Conservation (phyloP, 2,329 filamentous ascomycete species). For the Fusarium anthophilum region DNA sequence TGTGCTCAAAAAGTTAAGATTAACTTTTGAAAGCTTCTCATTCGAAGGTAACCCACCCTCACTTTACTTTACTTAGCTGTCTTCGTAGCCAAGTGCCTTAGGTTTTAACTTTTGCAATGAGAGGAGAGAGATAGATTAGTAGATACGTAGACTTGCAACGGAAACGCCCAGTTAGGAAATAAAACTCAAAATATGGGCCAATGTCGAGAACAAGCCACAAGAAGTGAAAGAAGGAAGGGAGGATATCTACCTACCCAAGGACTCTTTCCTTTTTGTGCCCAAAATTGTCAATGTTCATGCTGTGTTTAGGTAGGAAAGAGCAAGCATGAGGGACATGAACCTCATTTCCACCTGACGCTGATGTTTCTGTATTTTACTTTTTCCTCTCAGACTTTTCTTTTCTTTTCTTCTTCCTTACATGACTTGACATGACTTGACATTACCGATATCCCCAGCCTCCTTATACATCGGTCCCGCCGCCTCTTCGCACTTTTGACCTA, state of each 20-base stretch:
- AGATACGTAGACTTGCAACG: conserved; percentile 11
- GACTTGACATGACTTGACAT: not conserved
- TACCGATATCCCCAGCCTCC: conserved; percentile 17
- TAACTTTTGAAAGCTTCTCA: not conserved
- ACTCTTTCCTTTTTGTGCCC: not conserved
- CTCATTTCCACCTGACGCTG: conserved; percentile 35
- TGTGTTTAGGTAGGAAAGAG: conserved; percentile 10
- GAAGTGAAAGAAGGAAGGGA: not conserved
- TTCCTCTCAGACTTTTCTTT: not conserved
- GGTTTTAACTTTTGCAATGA: not conserved
- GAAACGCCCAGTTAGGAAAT: conserved; percentile 17
- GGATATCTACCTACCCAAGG: not conserved
- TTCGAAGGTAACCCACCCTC: not conserved
- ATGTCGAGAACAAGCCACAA: not conserved
- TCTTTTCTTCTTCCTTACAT: conserved; percentile 1
- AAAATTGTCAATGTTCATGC: not conserved
- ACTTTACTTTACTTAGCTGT: not conserved
- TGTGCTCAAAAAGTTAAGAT: not conserved
- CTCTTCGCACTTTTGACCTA: conserved; percentile 17
- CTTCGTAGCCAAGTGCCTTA: not conserved
- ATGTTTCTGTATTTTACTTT: conserved; percentile 26
- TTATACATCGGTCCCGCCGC: conserved; percentile 20
- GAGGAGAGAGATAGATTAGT: not conserved
- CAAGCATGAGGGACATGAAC: not conserved
- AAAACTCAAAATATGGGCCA: not conserved